Evolutionary conservation across 495 filamentous ascomycete genomes (phyloP), one percentile per base, ranked within the genome.

Genomic region (Annulohypoxylon maeteangense): DNA sequence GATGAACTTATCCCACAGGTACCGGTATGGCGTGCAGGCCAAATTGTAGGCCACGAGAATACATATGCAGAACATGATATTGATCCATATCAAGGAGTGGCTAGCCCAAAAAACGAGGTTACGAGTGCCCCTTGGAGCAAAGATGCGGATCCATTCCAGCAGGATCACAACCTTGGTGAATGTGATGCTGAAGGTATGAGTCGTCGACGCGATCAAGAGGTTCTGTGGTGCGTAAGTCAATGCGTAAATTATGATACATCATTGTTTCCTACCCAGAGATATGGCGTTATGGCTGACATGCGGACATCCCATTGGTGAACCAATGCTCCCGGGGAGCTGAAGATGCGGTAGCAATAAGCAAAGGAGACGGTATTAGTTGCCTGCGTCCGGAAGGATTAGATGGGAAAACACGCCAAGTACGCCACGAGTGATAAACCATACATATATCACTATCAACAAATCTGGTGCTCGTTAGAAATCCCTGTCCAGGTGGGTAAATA

Each of bases 401-500:
- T 32, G 11, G 11, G 3, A 31, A 32, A 54, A 50, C 11, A 50
- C 45, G 47, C 25, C 11, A 51, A 8, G 25, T 18, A 5, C 27
- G 25, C 7, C n/a, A 50, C n/a, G 23, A 50, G 20, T 11, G 22
- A 23, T 27, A 27, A 14, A 27, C 12, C 45, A 50, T 50, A 50
- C 45, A 50, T 50, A 50, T 50, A 27, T 34, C 27, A 29, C n/a
- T 11, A 54, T 54, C 50, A 54, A 8, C 27, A 54, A 31, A 54
- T 54, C 50, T 32, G 10, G 14, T 11, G 8, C n/a, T 7, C 5
- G 29, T 31, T 31, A 54, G 53, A 38, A 38, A 25, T 56, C 20
- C 22, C 10, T 53, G 16, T n/a, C n/a, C n/a, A n/a, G n/a, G n/a
- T n/a, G n/a, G n/a, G n/a, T n/a, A n/a, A n/a, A n/a, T n/a, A n/a